Base-by-base conservation (phyloP, 192 early-diverging fungal genomes). In the Lobosporangium transversale region DNA sequence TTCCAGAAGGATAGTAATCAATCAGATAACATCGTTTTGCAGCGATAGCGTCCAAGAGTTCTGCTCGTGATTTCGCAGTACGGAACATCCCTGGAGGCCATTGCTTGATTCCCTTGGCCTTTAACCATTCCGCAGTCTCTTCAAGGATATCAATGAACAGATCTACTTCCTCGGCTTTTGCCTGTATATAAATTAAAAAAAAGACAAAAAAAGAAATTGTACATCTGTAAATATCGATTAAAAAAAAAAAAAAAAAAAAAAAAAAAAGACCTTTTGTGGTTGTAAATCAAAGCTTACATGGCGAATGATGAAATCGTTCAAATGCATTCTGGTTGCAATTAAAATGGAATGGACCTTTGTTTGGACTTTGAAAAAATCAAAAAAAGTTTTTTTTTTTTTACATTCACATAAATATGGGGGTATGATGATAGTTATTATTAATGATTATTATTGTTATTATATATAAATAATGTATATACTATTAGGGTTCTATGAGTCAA, bases 51-150 rank as follows among this genome's bases (percentile, higher is more conserved):
- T 36, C 31, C 0, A 57, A 27, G 52, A 75, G 49, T 14, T 47
- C 26, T 3, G 40, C 30, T 3, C 63, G 48, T 4, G 45, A 31
- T 0, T 35, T 23, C 3, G 47, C 37, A 23, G 20, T 36, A 14
- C 42, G 29, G 30, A 75, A 75, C 50, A 54, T 66, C 8, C 71
- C 63, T 53, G 33, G 58, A 8, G 63, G 57, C 71, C 71, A 75
- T 55, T 75, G 71, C 10, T 45, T 47, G 30, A 75, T 66, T n/a
- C 55, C 61, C 14, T 66, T 59, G 24, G 36, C 49, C 1, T 20
- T 14, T 8, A 75, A 44, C 33, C 42, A 60, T 24, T 52, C 21
- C 4, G 71, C 62, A 0, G 57, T 30, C 4, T 15, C 42, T n/a
- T 75, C 71, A 2, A 75, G 56, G 26, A 66, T 75, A 7, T 60